Conservation (phyloP, 2,329 filamentous ascomycete genomes). For the Aspergillus arachidicola region DNA sequence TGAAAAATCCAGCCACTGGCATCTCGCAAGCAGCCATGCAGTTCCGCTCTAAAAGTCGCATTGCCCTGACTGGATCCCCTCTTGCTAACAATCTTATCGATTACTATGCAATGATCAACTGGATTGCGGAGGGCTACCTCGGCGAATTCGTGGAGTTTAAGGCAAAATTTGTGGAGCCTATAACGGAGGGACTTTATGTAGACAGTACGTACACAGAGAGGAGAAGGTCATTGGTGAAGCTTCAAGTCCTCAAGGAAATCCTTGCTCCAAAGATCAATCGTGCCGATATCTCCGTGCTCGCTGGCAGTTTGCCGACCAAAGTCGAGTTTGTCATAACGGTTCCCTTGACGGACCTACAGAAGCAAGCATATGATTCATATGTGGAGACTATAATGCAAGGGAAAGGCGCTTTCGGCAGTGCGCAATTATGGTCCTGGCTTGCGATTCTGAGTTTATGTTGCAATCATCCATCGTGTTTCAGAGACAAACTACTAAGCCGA, state of each 20-base stretch:
- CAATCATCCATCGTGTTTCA: slow-evolving; percentile 60
- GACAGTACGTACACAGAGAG: slow-evolving; percentile 63
- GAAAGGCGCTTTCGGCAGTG: slow-evolving; percentile 38
- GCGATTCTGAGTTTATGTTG: slow-evolving; percentile 56
- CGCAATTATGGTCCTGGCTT: slow-evolving; percentile 59
- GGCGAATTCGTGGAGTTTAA: slow-evolving; percentile 70
- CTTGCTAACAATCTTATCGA: slow-evolving; percentile 82
- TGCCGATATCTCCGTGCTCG: slow-evolving; percentile 68
- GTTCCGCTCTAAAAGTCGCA: slow-evolving; percentile 70
- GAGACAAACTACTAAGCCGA: slow-evolving; percentile 51
- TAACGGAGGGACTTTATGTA: slow-evolving; percentile 68
- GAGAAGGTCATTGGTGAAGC: slow-evolving; percentile 64
- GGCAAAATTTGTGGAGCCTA: slow-evolving; percentile 70
- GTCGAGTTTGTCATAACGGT: slow-evolving; percentile 80
- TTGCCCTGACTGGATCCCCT: slow-evolving; percentile 85
- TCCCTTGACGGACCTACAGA: slow-evolving; percentile 68
- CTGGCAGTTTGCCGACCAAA: slow-evolving; percentile 70
- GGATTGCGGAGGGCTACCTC: slow-evolving; percentile 79
- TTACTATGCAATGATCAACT: slow-evolving; percentile 85
- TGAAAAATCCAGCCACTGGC: slow-evolving; percentile 67
- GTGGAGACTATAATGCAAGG: slow-evolving; percentile 43
- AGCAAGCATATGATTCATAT: slow-evolving; percentile 61
- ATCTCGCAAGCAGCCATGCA: slow-evolving; percentile 57
- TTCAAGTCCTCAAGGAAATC: slow-evolving; percentile 70
- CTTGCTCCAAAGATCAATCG: slow-evolving; percentile 79